Percentiles rank a stretch among this genome's conserved stretches.
These are phyloP conservation scores for Anthostomella pinea DNA, from an alignment of 2,329 filamentous ascomycete species.

Conservation along the genomic window DNA sequence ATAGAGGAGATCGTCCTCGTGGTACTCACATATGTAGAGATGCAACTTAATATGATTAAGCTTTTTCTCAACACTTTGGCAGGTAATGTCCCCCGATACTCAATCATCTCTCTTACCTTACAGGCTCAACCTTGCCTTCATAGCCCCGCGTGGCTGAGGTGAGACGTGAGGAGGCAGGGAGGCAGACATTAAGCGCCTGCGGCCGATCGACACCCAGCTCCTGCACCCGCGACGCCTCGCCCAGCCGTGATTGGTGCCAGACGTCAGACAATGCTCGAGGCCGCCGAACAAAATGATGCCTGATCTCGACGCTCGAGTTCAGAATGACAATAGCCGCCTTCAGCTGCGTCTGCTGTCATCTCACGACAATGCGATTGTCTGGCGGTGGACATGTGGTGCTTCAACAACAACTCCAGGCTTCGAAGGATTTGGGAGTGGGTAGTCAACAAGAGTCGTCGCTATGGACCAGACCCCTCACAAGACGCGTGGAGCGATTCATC, in stretches of 20 bases:
- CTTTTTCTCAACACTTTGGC: no score
- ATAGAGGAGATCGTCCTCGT: no score
- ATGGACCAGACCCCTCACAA: not conserved
- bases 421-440: conserved; percentile 8
- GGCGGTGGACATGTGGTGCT: conserved; percentile 14
- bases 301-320: conserved; percentile 11
- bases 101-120: no score
- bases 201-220: no score
- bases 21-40: no score
- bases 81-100: no score
- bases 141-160: no score
- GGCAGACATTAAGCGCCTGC: no score
- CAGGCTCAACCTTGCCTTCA: no score
- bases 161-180: no score
- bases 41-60: no score
- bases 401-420: conserved; percentile 1
- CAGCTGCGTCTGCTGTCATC: not conserved
- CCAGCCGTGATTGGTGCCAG: conserved; percentile 6
- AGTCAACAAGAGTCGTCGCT: conserved; percentile 1
- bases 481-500: not conserved
- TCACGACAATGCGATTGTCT: conserved; percentile 12
- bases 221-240: conserved; percentile 3
- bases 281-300: conserved; percentile 7
- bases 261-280: conserved; percentile 12
- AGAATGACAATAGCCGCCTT: conserved; percentile 5